phyloP scores from a whole-genome alignment of 345 rosid genomes.

The Corymbia maculata region DNA sequence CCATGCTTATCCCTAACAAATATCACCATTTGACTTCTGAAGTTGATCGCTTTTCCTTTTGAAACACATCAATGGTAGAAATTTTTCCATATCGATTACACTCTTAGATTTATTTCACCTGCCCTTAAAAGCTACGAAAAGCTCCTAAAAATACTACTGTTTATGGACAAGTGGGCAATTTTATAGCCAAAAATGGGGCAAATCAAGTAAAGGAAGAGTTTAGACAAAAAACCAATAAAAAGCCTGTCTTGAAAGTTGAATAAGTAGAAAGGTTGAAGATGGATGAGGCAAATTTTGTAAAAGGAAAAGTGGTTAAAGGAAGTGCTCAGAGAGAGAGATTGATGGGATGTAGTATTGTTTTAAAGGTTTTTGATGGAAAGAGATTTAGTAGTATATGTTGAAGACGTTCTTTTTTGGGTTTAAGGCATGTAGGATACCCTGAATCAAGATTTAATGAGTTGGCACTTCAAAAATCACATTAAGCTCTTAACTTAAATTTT shows the following conservation, averaged over 20 bases:
- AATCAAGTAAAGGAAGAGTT: no score
- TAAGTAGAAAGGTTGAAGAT: background rate
- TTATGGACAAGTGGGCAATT: no score
- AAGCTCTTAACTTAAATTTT: background rate
- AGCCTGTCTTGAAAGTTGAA: background rate
- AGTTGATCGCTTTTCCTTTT: no score
- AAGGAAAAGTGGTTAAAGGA: background rate
- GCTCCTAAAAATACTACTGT: no score
- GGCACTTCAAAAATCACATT: background rate
- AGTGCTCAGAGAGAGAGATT: background rate
- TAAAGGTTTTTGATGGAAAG: background rate
- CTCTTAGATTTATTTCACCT: no score
- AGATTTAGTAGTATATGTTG: background rate
- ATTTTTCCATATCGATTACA: no score
- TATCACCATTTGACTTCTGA: no score
- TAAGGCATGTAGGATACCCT: background rate
- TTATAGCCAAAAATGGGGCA: no score
- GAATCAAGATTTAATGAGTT: background rate
- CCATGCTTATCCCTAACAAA: no score
- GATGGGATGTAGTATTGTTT: background rate
- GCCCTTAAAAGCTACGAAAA: no score
- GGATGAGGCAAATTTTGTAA: background rate
- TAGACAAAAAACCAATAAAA: background rate
- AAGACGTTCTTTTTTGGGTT: background rate
- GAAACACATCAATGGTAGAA: no score